Evolutionary conservation across 225 moss, liverwort and hornwort genomes (phyloP).

Genomic region (Sphagnum contortum): DNA sequence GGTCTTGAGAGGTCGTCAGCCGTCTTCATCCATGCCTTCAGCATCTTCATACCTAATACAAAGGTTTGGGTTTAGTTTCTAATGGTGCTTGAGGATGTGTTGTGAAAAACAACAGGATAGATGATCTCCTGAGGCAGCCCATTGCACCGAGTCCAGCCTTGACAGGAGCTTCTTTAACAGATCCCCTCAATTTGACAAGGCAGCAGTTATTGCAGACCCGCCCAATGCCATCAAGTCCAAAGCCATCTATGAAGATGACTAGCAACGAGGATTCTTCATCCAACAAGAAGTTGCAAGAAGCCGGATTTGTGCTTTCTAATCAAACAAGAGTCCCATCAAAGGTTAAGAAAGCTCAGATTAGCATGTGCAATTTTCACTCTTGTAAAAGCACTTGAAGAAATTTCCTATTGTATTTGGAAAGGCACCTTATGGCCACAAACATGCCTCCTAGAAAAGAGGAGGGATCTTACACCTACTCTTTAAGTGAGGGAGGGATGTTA

Average conservation of each 20-base stretch:
- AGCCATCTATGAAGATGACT: constrained; percentile 1
- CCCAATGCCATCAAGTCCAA: constrained; percentile 25
- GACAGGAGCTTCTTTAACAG: constrained; percentile 11
- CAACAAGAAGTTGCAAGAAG: constrained; percentile 1
- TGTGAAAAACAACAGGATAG: constrained; percentile 1
- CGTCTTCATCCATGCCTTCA: too few species aligned
- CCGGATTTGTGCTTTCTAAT: not conserved
- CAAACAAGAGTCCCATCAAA: not conserved
- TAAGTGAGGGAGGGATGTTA: too few species aligned
- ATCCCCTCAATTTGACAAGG: constrained; percentile 18
- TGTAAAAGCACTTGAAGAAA: too few species aligned
- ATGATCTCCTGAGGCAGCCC: constrained; percentile 31
- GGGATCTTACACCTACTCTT: too few species aligned
- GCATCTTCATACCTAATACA: too few species aligned
- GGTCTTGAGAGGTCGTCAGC: too few species aligned
- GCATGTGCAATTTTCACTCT: too few species aligned
- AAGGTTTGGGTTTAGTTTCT: too few species aligned
- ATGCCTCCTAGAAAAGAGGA: too few species aligned
- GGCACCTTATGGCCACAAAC: too few species aligned
- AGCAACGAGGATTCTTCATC: constrained; percentile 3
- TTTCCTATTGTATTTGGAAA: too few species aligned
- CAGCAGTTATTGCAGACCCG: constrained; percentile 28
- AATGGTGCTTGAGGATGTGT: not conserved
- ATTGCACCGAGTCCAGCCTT: constrained; percentile 14
- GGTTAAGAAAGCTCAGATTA: not conserved